Conservation (phyloP, 257 asterid species). For the Salvia miltiorrhiza region DNA sequence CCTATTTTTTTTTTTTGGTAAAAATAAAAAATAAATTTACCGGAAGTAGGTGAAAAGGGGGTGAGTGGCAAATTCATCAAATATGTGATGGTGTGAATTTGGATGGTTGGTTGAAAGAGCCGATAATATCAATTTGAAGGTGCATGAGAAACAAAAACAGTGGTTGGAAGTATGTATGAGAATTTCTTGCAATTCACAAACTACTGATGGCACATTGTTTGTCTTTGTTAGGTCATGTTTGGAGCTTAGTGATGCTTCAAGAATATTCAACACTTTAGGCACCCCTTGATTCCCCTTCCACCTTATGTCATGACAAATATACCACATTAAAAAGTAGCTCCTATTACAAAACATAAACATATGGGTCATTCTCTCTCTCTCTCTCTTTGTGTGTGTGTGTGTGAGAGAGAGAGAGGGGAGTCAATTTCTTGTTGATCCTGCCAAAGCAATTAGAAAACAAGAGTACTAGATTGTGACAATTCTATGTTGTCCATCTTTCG, state of each 20-base stretch:
- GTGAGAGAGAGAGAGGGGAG: not conserved
- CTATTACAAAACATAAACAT: slow-evolving; percentile 24
- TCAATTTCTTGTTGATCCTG: slow-evolving; percentile 23
- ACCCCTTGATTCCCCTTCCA: slow-evolving; percentile 67
- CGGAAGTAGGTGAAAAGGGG: slow-evolving; percentile 13
- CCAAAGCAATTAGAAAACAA: slow-evolving; percentile 25
- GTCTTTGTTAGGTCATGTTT: slow-evolving; percentile 76
- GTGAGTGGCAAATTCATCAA: slow-evolving; percentile 8
- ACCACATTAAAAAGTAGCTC: slow-evolving; percentile 23
- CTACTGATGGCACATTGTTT: slow-evolving; percentile 55
- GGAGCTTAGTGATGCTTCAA: slow-evolving; percentile 39
- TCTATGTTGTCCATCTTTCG: slow-evolving; percentile 8
- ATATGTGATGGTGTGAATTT: slow-evolving; percentile 16
- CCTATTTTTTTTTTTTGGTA: not conserved
- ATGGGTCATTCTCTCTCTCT: slow-evolving; percentile 11
- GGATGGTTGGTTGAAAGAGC: slow-evolving; percentile 18
- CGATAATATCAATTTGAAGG: slow-evolving; percentile 35
- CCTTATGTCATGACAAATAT: slow-evolving; percentile 56
- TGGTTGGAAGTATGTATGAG: slow-evolving; percentile 39
- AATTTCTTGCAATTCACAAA: slow-evolving; percentile 51
- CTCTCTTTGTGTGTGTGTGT: too few species aligned
- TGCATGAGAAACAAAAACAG: slow-evolving; percentile 25
- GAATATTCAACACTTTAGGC: slow-evolving; percentile 56
- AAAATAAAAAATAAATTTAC: not conserved
- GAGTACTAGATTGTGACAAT: slow-evolving; percentile 12